Base-by-base conservation (phyloP, 23 red algal genomes). In the Cyanidioschyzon merolae region DNA sequence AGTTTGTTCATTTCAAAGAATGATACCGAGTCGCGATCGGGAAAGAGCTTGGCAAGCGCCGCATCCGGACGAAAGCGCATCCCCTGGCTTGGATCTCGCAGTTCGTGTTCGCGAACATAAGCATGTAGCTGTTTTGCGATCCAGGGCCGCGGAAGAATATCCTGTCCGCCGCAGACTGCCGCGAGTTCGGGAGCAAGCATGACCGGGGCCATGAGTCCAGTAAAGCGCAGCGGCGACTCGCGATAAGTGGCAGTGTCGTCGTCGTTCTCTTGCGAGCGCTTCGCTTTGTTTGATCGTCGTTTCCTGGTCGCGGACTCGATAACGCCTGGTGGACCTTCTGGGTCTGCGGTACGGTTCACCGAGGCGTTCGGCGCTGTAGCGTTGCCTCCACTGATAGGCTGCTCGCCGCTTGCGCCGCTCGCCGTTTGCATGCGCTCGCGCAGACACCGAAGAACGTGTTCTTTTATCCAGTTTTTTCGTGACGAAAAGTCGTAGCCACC, bases 191-290 rank as follows among this genome's bases (percentile, higher is more conserved):
- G 63, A 3, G 63, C 7, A 7, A 71, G 63, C 63, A 71, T 27
- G 12, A 71, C n/a, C 63, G 63, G 63, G 7, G 63, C 63, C 63
- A 71, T 71, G n/a, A 71, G 63, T 27, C 63, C 63, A 25, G n/a
- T 25, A 35, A 71, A 71, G 7, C 63, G 63, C 63, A 71, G 63
- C 63, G 63, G 63, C 12, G 63, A 17, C 63, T 71, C n/a, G 12
- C 21, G n/a, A 35, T 25, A 32, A 15, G 7, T 32, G n/a, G 63
- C 7, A 3, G 63, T 32, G n/a, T 25, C 63, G 63, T 32, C n/a
- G 12, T 71, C n/a, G 29, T 71, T 71, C 7, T 25, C n/a, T 27
- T 25, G 32, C 7, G 7, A 7, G 12, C 12, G 2, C 2, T 71
- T 7, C 29, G 16, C 16, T 35, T 71, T 15, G 12, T 7, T 32